These are phyloP conservation scores for Beauveria rudraprayagi DNA, from an alignment of 2,329 filamentous ascomycete genomes.

Conservation along the genomic window DNA sequence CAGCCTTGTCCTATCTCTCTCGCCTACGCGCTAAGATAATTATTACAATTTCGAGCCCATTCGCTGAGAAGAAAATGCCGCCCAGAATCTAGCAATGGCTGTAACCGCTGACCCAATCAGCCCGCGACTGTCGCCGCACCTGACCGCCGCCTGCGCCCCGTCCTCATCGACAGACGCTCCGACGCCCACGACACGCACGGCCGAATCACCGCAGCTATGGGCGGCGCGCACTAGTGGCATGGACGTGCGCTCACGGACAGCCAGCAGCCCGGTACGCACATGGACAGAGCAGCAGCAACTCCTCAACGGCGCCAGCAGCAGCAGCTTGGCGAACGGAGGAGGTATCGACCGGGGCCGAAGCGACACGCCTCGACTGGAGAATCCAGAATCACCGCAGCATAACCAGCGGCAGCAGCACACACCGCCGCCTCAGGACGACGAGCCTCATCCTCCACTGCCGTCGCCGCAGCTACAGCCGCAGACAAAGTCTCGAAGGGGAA, in stretches of 20 bases:
- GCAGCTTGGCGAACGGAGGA: neutral
- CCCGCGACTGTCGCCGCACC: constrained; percentile 12
- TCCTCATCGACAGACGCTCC: neutral
- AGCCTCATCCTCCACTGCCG: neutral
- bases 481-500: constrained; percentile 17
- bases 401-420: constrained; percentile 6
- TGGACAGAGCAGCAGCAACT: constrained; percentile 6
- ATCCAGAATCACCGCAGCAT: neutral
- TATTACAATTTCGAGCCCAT: neutral
- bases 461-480: constrained; percentile 6
- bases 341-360: constrained; percentile 2
- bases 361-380: neutral
- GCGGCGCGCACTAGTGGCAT: neutral
- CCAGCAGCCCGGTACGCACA: constrained; percentile 8
- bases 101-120: constrained; percentile 18
- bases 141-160: neutral
- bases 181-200: neutral
- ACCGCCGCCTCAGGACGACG: neutral
- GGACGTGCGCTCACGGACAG: neutral
- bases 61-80: neutral
- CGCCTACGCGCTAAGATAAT: neutral
- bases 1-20: neutral
- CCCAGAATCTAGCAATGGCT: constrained; percentile 14
- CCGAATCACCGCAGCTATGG: neutral
- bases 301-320: neutral